These are phyloP conservation scores for Vitis vinifera DNA, from an alignment of 164 flowering plant species.

Conservation along the genomic window DNA sequence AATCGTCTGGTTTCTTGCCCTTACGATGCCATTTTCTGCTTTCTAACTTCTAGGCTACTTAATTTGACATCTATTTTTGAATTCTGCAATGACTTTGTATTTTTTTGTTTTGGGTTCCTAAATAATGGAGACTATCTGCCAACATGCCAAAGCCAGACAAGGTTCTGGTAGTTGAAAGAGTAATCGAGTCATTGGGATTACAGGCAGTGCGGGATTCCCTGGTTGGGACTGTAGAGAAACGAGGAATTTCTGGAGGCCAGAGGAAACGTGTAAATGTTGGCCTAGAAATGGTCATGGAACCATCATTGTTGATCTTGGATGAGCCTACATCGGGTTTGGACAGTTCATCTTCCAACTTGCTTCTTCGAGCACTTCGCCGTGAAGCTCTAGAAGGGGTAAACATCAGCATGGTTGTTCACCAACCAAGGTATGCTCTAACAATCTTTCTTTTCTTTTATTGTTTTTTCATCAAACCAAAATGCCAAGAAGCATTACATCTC, in stretches of 20 bases:
- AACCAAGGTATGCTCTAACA: constrained; percentile 69
- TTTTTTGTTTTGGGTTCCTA: constrained; percentile 10
- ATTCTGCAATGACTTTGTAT: too few species aligned
- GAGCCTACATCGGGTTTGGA: constrained; percentile 98
- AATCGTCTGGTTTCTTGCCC: not conserved
- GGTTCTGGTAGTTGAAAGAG: constrained; percentile 91
- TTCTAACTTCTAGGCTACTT: not conserved
- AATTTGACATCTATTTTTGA: not conserved
- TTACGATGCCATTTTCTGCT: not conserved
- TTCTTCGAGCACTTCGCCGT: constrained; percentile 90
- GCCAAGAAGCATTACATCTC: too few species aligned
- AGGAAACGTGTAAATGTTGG: constrained; percentile 96
- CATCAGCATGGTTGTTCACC: constrained; percentile 95
- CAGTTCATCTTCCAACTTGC: constrained; percentile 88
- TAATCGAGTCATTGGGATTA: constrained; percentile 86
- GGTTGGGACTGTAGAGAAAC: constrained; percentile 97
- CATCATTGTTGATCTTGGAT: constrained; percentile 88
- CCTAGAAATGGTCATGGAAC: constrained; percentile 98
- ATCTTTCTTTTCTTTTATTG: not conserved
- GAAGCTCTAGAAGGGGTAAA: constrained; percentile 98
- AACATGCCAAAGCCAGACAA: constrained; percentile 70
- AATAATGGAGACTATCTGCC: constrained; percentile 54
- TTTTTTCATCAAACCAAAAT: not conserved
- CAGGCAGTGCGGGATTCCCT: constrained; percentile 77
- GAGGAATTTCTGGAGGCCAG: constrained; percentile 99